A percentile compares a stretch with the other conserved stretches of the same genome.
phyloP scores from a whole-genome alignment of 1,284 basidiomycete species.

The Leucoagaricus sp. region DNA sequence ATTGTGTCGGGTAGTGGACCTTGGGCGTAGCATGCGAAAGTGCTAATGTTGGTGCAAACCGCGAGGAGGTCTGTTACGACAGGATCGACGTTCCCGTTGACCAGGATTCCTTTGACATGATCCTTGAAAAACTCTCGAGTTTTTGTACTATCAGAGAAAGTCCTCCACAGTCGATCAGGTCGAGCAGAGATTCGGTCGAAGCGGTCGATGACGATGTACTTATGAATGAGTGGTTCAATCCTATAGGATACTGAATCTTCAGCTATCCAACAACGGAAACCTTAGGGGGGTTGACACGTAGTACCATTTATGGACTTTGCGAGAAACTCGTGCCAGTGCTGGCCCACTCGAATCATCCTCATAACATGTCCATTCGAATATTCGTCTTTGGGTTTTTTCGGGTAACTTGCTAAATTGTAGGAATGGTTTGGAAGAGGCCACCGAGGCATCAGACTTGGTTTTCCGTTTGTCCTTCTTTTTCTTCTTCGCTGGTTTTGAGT shows the following conservation, averaged over 20 bases:
- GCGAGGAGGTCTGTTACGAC: conserved; percentile 5
- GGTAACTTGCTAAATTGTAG: background rate
- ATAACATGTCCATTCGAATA: background rate
- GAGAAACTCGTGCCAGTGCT: conserved; percentile 2
- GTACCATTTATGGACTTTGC: conserved; percentile 1
- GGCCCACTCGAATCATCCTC: background rate
- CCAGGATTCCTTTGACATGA: conserved; percentile 6
- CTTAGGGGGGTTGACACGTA: background rate
- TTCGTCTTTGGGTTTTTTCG: background rate
- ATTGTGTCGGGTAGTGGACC: conserved; percentile 1
- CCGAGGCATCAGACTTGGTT: background rate
- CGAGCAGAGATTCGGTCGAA: conserved; percentile 5
- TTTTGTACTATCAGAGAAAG: conserved; percentile 2
- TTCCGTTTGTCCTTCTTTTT: conserved; percentile 9
- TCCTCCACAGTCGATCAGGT: conserved; percentile 9
- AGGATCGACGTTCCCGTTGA: conserved; percentile 6
- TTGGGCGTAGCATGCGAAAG: conserved; percentile 8
- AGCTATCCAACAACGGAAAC: background rate
- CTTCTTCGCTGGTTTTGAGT: too few species aligned
- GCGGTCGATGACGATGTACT: background rate
- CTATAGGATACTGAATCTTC: background rate
- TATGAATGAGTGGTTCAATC: conserved; percentile 11
- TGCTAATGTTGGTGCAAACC: background rate
- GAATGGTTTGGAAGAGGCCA: background rate
- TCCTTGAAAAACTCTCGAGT: conserved; percentile 1